Percentiles rank a stretch among this genome's conserved stretches.
Conservation (phyloP, 2,329 filamentous ascomycete species). For the Fusarium buxicola region DNA sequence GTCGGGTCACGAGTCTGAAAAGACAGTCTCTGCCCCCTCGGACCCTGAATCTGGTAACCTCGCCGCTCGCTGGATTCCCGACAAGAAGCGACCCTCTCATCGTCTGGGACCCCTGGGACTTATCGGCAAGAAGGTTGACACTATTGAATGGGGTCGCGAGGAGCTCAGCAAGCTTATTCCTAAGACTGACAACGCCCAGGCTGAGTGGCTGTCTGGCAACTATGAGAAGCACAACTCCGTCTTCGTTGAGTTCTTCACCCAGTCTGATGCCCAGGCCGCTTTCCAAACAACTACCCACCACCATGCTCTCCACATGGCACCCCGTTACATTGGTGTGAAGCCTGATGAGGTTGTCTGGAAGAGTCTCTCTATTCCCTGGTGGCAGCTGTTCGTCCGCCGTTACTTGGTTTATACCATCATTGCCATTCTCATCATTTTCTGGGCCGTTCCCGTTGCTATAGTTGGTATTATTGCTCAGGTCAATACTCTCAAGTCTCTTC, state of each 20-base stretch:
- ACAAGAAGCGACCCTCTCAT: constrained; percentile 77
- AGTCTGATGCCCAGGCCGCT: constrained; percentile 85
- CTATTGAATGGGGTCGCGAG: constrained; percentile 83
- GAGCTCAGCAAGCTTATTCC: constrained; percentile 67
- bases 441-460: constrained; percentile 79
- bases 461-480: constrained; percentile 91
- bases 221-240: constrained; percentile 75
- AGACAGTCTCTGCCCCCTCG: constrained; percentile 57
- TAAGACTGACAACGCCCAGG: constrained; percentile 72
- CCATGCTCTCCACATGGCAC: constrained; percentile 83
- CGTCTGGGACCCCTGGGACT: constrained; percentile 72
- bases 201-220: constrained; percentile 72
- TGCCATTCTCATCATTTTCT: constrained; percentile 83
- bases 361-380: constrained; percentile 77
- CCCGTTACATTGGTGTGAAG: constrained; percentile 83
- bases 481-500: constrained; percentile 72
- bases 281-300: constrained; percentile 87
- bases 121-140: constrained; percentile 78
- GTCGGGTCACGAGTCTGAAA: constrained; percentile 40
- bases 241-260: constrained; percentile 91
- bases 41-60: constrained; percentile 74
- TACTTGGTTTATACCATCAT: constrained; percentile 74
- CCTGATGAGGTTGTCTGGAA: constrained; percentile 89
- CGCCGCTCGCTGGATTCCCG: constrained; percentile 74
- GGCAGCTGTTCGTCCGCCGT: constrained; percentile 78